Evolutionary conservation across 352 stramenopile species (phyloP).

Genomic region (Phytophthora sansomeana): DNA sequence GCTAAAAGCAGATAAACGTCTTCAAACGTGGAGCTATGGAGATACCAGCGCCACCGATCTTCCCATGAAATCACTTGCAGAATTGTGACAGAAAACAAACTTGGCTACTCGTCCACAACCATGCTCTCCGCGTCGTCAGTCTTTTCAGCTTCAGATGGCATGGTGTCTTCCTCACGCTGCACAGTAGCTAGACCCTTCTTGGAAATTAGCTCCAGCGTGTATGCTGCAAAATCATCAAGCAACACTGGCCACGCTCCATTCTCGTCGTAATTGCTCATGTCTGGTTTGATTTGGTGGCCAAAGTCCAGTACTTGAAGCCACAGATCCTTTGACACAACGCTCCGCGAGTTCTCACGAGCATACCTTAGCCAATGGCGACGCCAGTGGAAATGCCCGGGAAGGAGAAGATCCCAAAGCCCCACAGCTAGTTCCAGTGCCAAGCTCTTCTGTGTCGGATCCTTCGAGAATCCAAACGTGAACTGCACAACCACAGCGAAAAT

Average conservation of each 20-base stretch:
- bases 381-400: slow-evolving; percentile 71
- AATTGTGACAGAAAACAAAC: no score
- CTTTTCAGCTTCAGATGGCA: slow-evolving; percentile 28
- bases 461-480: slow-evolving; percentile 87
- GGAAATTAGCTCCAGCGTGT: slow-evolving; percentile 69
- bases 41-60: neutral
- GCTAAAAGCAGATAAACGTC: neutral
- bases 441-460: slow-evolving; percentile 86
- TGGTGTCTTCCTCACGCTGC: slow-evolving; percentile 49
- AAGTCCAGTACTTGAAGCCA: slow-evolving; percentile 91
- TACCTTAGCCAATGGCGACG: slow-evolving; percentile 76
- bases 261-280: slow-evolving; percentile 89
- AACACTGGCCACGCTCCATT: slow-evolving; percentile 89
- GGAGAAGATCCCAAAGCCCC: slow-evolving; percentile 76
- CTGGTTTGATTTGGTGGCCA: slow-evolving; percentile 66
- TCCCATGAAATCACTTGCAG: no score
- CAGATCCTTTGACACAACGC: slow-evolving; percentile 86
- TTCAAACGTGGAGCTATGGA: neutral
- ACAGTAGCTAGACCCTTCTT: slow-evolving; percentile 48
- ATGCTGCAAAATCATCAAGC: slow-evolving; percentile 83
- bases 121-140: slow-evolving; percentile 57
- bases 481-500: slow-evolving; percentile 26
- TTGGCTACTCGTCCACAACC: slow-evolving; percentile 55
- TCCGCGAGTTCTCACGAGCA: slow-evolving; percentile 68
- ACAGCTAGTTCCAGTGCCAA: slow-evolving; percentile 75